Base-by-base conservation (phyloP, 768 basidiomycete genomes). In the Russula dissimulans region DNA sequence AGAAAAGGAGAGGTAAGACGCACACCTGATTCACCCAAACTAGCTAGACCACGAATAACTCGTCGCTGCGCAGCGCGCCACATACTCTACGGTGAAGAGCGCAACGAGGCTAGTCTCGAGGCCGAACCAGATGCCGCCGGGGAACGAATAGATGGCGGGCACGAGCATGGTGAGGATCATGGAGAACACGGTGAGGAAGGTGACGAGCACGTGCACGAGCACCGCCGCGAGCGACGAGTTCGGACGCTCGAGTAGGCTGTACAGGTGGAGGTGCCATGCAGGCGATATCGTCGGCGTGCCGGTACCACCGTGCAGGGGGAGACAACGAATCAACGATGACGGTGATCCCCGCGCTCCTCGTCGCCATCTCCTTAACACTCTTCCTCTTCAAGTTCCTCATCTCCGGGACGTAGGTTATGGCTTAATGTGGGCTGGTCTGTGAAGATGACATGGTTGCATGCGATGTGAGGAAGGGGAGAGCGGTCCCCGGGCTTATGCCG, bases 51-150 rank as follows among this genome's bases (percentile, higher is more conserved):
- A 86, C 0, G 81, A 79, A 59, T 71, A 79, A 67, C 83, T 92
- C 86, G 81, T 89, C n/a, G 89, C 90, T 1, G 88, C 57, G 68
- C 81, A 81, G 39, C 89, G 76, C 12, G 81, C 81, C 29, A 86
- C 70, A 69, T 90, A 95, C 72, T 97, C 93, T 59, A 91, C 77
- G 0, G 93, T 94, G 71, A 95, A 95, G 3, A 94, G 70, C 50
- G 85, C 82, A 26, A 95, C 91, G 10, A 95, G 71, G 54, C 80
- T 84, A 15, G 91, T 92, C 74, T 95, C 93, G 22, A 92, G 69
- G 1, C 93, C 93, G 63, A 95, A 95, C 83, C 93, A 91, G 7
- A 87, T 75, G 41, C 83, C 76, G 14, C 80, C 82, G 3, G 84
- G 80, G 3, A 85, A 82, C 9, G 80, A 78, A 68, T 88, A 87